phyloP scores from a whole-genome alignment of 106 monocot species.

The Allium fistulosum region DNA sequence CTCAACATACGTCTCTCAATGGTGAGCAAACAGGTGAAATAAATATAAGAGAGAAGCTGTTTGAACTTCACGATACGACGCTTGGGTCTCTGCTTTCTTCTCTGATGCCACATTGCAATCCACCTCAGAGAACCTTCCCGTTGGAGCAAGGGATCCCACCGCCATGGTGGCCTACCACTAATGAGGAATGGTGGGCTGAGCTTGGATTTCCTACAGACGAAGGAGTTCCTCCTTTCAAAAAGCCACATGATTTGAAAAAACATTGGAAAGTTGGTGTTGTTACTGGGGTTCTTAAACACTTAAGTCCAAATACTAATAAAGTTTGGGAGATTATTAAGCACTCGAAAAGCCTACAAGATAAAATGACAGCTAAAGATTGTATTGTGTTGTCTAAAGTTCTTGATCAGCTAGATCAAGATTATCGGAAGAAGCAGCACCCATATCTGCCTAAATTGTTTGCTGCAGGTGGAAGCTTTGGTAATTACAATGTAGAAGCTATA shows the following conservation, averaged over 20 bases:
- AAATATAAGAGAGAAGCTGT: not conserved
- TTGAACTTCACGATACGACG: conserved; percentile 10
- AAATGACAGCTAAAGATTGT: not conserved
- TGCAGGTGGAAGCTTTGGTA: not conserved
- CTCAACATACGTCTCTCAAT: not conserved
- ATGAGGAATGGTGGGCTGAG: conserved; percentile 7
- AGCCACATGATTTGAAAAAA: conserved; percentile 18
- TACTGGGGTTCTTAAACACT: not conserved
- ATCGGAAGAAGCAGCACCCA: not conserved
- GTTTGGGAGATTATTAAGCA: not conserved
- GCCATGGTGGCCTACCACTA: conserved; percentile 15
- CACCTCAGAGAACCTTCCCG: conserved; percentile 11
- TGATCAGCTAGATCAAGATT: not conserved
- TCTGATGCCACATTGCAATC: conserved; percentile 13
- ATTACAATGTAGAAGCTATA: not conserved
- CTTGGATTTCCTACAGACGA: not conserved
- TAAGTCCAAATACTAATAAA: not conserved
- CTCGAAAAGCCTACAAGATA: not conserved
- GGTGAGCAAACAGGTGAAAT: not conserved
- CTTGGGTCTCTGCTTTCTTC: conserved; percentile 12
- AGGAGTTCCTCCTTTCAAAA: conserved; percentile 2
- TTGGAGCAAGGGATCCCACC: conserved; percentile 8
- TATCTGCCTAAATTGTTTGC: not conserved
- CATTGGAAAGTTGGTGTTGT: conserved; percentile 6
- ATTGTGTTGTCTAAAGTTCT: not conserved